phyloP scores from a whole-genome alignment of 2,329 filamentous ascomycete genomes.

The Pseudogymnoascus sp. region DNA sequence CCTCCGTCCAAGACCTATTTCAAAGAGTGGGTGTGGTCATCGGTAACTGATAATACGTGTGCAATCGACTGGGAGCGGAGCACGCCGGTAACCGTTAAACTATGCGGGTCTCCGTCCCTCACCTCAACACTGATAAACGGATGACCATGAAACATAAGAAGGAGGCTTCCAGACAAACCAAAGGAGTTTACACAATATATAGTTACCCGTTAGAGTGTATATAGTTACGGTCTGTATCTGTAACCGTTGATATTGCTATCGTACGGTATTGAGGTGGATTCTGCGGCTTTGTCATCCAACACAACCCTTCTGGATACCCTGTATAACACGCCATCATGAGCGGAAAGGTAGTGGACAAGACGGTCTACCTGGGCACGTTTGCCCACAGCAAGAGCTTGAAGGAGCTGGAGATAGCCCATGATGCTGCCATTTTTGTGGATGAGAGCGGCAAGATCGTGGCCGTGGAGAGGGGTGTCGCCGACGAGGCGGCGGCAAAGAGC shows the following conservation, averaged over 20 bases:
- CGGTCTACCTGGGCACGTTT: slow-evolving; percentile 53
- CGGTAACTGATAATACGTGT: neutral
- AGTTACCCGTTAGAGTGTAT: neutral
- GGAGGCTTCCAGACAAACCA: neutral
- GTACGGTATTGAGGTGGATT: neutral
- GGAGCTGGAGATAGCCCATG: slow-evolving; percentile 40
- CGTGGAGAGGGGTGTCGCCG: slow-evolving; percentile 18
- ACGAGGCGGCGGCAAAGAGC: slow-evolving; percentile 28
- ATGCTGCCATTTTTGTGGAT: slow-evolving; percentile 42
- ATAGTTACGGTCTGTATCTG: neutral
- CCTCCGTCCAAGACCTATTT: neutral
- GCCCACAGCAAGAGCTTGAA: slow-evolving; percentile 44
- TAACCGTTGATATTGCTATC: slow-evolving; percentile 1
- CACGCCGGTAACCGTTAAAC: neutral
- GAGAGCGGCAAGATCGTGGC: slow-evolving; percentile 42
- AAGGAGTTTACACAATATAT: slow-evolving; percentile 3
- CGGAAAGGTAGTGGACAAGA: slow-evolving; percentile 9
- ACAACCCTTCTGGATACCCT: neutral
- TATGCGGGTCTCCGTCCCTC: neutral
- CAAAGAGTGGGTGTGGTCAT: neutral
- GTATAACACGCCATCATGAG: slow-evolving; percentile 14
- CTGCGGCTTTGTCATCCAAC: neutral
- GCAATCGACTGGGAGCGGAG: neutral
- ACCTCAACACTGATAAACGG: neutral
- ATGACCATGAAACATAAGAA: neutral